Conservation (phyloP, 78 protist genomes). For the Dictyostelium citrinum region DNA sequence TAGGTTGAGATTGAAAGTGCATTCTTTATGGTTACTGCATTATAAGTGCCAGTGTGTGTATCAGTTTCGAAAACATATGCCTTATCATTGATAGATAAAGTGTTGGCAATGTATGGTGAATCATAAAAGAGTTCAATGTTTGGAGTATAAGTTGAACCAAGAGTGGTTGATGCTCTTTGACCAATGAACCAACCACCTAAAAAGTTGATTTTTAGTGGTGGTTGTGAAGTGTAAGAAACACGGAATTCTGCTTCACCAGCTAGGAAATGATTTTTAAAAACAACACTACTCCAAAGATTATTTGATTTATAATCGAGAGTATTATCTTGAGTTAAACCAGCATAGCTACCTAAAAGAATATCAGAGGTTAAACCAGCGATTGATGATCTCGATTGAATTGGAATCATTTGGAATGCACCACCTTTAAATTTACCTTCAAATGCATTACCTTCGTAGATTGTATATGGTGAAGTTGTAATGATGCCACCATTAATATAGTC, state of each 20-base stretch:
- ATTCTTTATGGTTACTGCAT: neutral
- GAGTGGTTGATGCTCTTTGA: neutral
- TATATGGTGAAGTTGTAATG: neutral
- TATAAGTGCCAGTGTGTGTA: neutral
- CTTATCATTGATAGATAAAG: neutral
- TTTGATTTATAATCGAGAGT: neutral
- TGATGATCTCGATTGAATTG: neutral
- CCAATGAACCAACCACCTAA: neutral
- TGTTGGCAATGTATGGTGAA: neutral
- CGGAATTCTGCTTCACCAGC: neutral
- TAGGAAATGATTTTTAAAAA: neutral
- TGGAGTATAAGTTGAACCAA: neutral
- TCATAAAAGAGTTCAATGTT: neutral
- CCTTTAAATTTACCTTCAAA: constrained; percentile 4
- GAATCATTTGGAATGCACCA: neutral
- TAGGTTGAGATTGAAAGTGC: neutral
- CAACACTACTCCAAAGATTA: neutral
- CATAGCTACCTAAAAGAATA: neutral
- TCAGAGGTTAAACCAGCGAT: neutral
- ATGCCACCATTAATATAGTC: neutral
- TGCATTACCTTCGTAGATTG: neutral
- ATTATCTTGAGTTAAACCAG: neutral
- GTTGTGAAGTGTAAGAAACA: neutral
- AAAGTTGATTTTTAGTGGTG: neutral
- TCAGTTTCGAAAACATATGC: neutral